Base-by-base conservation (phyloP, 441 rosid species). In the Flueggea neowawraea region DNA sequence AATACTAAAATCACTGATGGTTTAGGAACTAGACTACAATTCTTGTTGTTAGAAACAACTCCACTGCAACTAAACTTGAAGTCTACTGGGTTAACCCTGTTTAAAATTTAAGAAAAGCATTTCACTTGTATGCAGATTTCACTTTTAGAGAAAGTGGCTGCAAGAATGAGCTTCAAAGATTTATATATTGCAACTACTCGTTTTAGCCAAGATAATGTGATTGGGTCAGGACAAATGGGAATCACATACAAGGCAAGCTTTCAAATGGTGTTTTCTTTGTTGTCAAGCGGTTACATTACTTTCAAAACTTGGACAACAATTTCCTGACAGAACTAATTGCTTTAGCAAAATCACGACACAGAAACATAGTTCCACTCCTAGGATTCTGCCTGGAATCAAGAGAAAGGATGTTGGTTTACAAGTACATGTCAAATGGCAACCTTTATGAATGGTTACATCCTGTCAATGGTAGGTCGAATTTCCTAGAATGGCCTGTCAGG, bases 401-500 rank as follows among this genome's bases (percentile, higher is more conserved):
- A 6, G 73, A 68, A 60, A 59, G 63, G 59, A 36, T 67, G 54
- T 14, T 73, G 52, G 60, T 68, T 2, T 73, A 73, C 55, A 45
- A 65, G 49, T 55, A 68, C n/a, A 68, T 64, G 73, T 48, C 69
- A 16, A 68, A 68, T 14, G 73, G 69, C 14, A 68, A 14, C 47
- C 69, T 64, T 16, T 54, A 55, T 54, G 54, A 60, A 28, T 44
- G 63, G 63, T 60, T 73, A 22, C 62, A 68, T 32, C 28, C 28
- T 22, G 28, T 22, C 28, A 22, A 22, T 22, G 28, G 28, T 22
- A 22, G 28, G 28, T 22, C 28, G 1, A 13, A 41, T 16, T 7
- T 45, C 39, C 0, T 70, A 50, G 58, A 60, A 3, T 73, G 69
- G 77, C 56, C 60, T n/a, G 5, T 51, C 8, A 68, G 77, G 60